Evolutionary conservation across 1,284 basidiomycete genomes (phyloP), one percentile per base, ranked within the genome.

Genomic region (Fomitopsis schrenkii): DNA sequence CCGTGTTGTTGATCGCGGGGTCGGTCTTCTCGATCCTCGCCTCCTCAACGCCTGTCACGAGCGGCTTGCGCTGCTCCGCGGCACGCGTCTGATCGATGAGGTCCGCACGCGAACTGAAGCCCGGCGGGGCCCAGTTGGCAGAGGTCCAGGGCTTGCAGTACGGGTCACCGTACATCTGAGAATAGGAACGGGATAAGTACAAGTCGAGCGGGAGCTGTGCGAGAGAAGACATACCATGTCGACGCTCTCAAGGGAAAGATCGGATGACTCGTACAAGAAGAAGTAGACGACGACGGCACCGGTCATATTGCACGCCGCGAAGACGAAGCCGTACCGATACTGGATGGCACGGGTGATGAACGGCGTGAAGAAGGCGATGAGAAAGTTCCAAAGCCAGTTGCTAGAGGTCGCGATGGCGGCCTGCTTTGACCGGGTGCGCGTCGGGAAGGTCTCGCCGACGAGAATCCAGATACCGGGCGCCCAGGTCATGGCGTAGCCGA

Each of bases 401-500:
- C 79, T 78, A 0, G 86, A 81, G 0, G 90, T 91, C 1, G 90
- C 81, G 42, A 94, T 73, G 17, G 88, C 83, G 12, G 85, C 89
- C 70, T 93, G 91, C 74, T 90, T 91, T 5, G 89, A 88, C 60
- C 91, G 81, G 5, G 89, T 91, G 46, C 85, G 77, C 14, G 87
- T 90, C 0, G 87, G 84, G 80, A 92, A 92, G 1, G 87, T 90
- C 74, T 93, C 91, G 41, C 88, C 88, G 62, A 87, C 87, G 22
- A 90, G 76, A 72, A 88, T 90, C 89, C 90, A 92, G 58, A 91
- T 75, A 59, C 87, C 86, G 75, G 85, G 84, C 36, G 82, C 86
- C 88, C 89, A 93, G 22, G 90, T 91, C 74, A 80, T 85, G 2
- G 91, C 89, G 70, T 87, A 93, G 14, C 88, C 90, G 36, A 88